phyloP scores from a whole-genome alignment of 352 stramenopile genomes.

The Peronospora belbahrii region DNA sequence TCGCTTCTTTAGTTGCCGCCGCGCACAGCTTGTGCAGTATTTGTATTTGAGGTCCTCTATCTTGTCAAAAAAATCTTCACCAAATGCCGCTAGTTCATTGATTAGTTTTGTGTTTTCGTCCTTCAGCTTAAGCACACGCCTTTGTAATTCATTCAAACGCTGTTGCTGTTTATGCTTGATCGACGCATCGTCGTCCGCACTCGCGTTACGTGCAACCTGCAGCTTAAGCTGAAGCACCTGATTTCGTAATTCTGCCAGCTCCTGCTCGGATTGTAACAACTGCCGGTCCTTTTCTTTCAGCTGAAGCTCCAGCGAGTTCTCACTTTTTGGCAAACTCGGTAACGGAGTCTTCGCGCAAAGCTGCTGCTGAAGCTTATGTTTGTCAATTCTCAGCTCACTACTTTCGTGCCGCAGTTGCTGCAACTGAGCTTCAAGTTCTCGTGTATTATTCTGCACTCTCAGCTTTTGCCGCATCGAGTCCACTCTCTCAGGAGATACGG shows the following conservation, averaged over 20 bases:
- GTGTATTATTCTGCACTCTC: conserved; percentile 36
- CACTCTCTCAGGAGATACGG: conserved; percentile 33
- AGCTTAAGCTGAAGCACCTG: conserved; percentile 20
- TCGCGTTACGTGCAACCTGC: conserved; percentile 8
- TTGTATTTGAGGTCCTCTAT: conserved; percentile 95
- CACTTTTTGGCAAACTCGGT: conserved; percentile 10
- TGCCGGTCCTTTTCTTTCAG: conserved; percentile 23
- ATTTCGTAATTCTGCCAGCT: conserved; percentile 12
- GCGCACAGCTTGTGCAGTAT: conserved; percentile 81
- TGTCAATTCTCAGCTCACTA: conserved; percentile 45
- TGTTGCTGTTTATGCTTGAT: conserved; percentile 8
- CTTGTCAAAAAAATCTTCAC: conserved; percentile 93
- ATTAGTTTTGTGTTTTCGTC: conserved; percentile 69
- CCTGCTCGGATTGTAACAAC: conserved; percentile 13
- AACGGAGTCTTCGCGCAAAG: conserved; percentile 37
- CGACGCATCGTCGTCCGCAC: conserved; percentile 1
- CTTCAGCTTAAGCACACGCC: conserved; percentile 35
- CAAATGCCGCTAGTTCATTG: conserved; percentile 85
- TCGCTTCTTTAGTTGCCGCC: conserved; percentile 26
- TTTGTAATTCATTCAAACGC: conserved; percentile 33
- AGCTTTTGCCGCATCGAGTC: conserved; percentile 39
- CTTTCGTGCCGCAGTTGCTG: conserved; percentile 33
- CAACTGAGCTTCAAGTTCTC: conserved; percentile 33
- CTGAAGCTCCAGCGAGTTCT: conserved; percentile 11
- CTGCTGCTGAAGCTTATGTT: conserved; percentile 62